phyloP scores from a whole-genome alignment of 1,284 basidiomycete species.

The Taiwanofungus camphoratus region DNA sequence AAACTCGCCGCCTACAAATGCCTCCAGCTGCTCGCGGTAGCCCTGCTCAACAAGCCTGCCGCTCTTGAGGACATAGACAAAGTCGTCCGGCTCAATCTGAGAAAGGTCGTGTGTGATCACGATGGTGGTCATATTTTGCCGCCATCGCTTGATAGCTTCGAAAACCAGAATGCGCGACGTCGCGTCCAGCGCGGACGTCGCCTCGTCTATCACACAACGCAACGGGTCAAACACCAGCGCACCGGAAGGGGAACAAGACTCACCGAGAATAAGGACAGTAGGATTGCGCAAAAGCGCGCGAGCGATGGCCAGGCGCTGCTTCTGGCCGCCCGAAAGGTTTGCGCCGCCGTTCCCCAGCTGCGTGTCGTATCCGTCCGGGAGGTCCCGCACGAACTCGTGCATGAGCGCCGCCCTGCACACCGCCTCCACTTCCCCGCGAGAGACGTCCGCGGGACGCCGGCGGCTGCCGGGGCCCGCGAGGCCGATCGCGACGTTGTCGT shows the following conservation, averaged over 20 bases:
- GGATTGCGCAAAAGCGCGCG: conserved; percentile 85
- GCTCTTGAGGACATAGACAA: conserved; percentile 86
- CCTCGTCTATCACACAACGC: conserved; percentile 67
- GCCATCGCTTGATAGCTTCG: conserved; percentile 82
- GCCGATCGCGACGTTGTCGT: conserved; percentile 88
- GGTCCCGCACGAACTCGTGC: conserved; percentile 79
- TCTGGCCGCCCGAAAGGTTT: conserved; percentile 87
- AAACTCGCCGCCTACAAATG: conserved; percentile 49
- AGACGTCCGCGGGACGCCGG: conserved; percentile 42
- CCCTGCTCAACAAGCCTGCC: conserved; percentile 88
- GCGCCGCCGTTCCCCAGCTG: conserved; percentile 70
- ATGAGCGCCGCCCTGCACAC: conserved; percentile 86
- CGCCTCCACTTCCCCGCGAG: conserved; percentile 66
- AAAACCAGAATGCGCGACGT: conserved; percentile 86
- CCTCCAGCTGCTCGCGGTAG: conserved; percentile 72
- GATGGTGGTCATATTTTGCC: conserved; percentile 83
- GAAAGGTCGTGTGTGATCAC: conserved; percentile 96
- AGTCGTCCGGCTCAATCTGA: conserved; percentile 75
- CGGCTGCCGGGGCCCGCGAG: conserved; percentile 46
- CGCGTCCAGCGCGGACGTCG: conserved; percentile 91
- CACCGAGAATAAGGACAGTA: conserved; percentile 86
- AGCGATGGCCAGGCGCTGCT: conserved; percentile 89
- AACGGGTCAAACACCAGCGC: conserved; percentile 2
- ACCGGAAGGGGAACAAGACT: conserved; percentile 24
- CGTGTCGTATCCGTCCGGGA: conserved; percentile 90